phyloP scores from a whole-genome alignment of 257 asterid species.

The Solanum ahanhuiri region DNA sequence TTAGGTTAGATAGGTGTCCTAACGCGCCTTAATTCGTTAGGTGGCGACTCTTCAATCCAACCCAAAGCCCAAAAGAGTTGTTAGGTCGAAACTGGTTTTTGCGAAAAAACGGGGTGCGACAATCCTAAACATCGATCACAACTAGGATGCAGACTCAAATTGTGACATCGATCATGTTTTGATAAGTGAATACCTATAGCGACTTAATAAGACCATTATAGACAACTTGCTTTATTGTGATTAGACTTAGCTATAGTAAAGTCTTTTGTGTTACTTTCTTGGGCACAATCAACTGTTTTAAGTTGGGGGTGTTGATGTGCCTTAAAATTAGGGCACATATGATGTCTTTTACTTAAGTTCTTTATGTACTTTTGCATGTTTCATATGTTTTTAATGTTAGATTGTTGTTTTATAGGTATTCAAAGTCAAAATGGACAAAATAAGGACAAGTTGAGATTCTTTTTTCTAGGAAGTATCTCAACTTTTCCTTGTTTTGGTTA shows the following conservation, averaged over 20 bases:
- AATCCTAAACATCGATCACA: background rate
- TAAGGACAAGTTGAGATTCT: background rate
- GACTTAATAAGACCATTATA: background rate
- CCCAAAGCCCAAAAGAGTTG: no score
- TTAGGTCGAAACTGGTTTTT: no score
- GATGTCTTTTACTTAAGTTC: background rate
- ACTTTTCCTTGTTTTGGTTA: background rate
- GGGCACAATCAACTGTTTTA: background rate
- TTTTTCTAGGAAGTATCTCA: background rate
- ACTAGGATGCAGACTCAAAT: background rate
- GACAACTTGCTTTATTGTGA: background rate
- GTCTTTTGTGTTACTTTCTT: background rate
- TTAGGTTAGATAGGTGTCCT: no score
- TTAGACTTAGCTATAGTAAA: background rate
- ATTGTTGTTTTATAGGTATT: background rate
- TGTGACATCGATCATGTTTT: background rate
- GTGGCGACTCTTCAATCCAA: no score
- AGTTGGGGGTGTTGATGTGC: background rate
- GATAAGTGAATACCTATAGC: background rate
- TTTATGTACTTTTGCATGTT: background rate
- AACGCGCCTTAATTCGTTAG: no score
- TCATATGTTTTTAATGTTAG: no score
- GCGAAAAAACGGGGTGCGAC: no score
- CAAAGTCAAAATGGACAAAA: background rate
- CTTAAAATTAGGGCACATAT: background rate